phyloP scores from a whole-genome alignment of 2,329 filamentous ascomycete genomes.

The Neofusicoccum kwambonambiense region DNA sequence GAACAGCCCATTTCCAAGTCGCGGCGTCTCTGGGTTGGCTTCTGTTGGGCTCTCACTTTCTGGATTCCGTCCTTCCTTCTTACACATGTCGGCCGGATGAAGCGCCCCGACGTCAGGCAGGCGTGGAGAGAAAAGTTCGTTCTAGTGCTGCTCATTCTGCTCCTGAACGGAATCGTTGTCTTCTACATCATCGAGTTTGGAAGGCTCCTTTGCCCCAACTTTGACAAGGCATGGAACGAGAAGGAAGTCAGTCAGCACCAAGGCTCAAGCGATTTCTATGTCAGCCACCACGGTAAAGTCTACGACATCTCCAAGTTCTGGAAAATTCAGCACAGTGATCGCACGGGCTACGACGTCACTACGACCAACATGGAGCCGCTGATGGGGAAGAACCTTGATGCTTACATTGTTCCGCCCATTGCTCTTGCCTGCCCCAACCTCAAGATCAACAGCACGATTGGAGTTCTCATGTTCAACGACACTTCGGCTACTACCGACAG shows the following conservation, averaged over 20 bases:
- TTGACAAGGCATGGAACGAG: constrained; percentile 80
- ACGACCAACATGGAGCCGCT: constrained; percentile 70
- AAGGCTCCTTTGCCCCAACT: constrained; percentile 82
- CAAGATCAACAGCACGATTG: constrained; percentile 57
- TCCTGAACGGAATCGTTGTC: constrained; percentile 78
- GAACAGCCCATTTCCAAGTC: constrained; percentile 62
- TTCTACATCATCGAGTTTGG: constrained; percentile 94
- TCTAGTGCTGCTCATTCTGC: constrained; percentile 72
- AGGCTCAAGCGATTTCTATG: constrained; percentile 76
- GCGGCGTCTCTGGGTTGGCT: constrained; percentile 74
- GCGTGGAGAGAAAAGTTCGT: constrained; percentile 96
- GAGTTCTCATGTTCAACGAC: constrained; percentile 61
- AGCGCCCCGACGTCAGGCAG: constrained; percentile 92
- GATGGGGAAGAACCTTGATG: constrained; percentile 74
- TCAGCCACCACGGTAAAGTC: constrained; percentile 81
- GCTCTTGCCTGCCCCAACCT: constrained; percentile 71
- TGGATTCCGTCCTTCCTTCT: constrained; percentile 90
- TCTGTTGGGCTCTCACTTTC: constrained; percentile 86
- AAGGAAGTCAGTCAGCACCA: constrained; percentile 69
- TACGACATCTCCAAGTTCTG: constrained; percentile 93
- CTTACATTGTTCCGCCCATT: constrained; percentile 83
- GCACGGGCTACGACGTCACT: constrained; percentile 55
- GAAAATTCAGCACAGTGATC: constrained; percentile 80
- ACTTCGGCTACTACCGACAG: constrained; percentile 51
- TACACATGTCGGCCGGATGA: constrained; percentile 86